phyloP scores from a whole-genome alignment of 306 rosid genomes.

The Lablab purpureus region DNA sequence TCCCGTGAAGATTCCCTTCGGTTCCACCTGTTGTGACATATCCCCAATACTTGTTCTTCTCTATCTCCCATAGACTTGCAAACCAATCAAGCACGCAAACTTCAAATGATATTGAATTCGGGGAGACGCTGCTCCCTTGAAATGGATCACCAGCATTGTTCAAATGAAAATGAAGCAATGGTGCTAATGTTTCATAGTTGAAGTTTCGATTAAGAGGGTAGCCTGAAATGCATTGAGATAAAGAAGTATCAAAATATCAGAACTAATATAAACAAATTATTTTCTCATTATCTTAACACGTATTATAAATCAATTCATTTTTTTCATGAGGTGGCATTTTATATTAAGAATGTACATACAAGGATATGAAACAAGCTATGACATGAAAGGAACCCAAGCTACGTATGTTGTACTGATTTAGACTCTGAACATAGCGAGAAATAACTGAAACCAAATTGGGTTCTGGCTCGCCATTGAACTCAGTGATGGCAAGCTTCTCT shows the following conservation, averaged over 20 bases:
- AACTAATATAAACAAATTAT: too few species aligned
- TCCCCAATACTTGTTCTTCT: conserved; percentile 74
- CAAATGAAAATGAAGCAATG: conserved; percentile 65
- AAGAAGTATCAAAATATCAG: too few species aligned
- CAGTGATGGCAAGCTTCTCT: neutral
- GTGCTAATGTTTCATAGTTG: conserved; percentile 60
- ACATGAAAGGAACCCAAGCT: conserved; percentile 3
- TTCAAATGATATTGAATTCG: conserved; percentile 67
- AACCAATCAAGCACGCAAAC: conserved; percentile 80
- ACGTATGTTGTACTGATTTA: neutral
- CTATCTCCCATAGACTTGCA: conserved; percentile 73
- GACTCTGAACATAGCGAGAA: neutral
- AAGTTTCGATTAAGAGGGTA: conserved; percentile 57
- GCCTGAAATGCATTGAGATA: neutral
- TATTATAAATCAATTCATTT: too few species aligned
- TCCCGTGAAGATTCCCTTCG: conserved; percentile 79
- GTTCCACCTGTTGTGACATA: conserved; percentile 81
- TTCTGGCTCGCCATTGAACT: neutral
- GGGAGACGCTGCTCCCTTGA: conserved; percentile 58
- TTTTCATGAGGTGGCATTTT: too few species aligned
- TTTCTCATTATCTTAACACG: too few species aligned
- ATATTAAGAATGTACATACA: too few species aligned
- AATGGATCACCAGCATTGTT: conserved; percentile 80
- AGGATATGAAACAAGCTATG: too few species aligned
- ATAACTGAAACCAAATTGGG: conserved; percentile 11